phyloP scores from a whole-genome alignment of 2,329 filamentous ascomycete genomes.

The Fusarium pseudocircinatum region DNA sequence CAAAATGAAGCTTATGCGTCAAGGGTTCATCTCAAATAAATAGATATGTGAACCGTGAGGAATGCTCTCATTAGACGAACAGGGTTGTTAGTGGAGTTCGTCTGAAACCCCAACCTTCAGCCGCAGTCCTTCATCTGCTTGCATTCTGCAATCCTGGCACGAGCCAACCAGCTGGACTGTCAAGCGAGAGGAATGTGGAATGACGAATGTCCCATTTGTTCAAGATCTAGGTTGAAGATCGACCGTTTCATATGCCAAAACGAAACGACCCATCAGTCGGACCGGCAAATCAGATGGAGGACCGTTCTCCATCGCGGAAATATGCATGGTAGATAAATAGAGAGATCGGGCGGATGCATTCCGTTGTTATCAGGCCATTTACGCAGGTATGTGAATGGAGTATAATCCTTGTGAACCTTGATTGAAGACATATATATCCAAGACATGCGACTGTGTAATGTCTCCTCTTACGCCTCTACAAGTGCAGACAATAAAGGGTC shows the following conservation, averaged over 20 bases:
- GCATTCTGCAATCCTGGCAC: neutral
- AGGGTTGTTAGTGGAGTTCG: neutral
- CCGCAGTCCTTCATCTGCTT: slow-evolving; percentile 1
- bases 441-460: neutral
- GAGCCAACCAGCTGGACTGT: neutral
- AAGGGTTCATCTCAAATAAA: neutral
- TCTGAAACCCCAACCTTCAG: neutral
- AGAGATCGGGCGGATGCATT: neutral
- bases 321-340: neutral
- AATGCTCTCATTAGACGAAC: neutral
- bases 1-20: neutral
- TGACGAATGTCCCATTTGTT: neutral
- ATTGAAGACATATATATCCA: neutral
- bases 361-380: neutral
- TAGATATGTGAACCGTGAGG: neutral
- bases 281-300: neutral
- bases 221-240: neutral
- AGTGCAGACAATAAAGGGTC: neutral
- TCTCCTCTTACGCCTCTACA: neutral
- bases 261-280: neutral
- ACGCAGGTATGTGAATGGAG: neutral
- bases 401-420: neutral
- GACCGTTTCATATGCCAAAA: neutral
- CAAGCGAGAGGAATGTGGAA: neutral
- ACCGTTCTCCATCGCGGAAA: neutral